phyloP scores from a whole-genome alignment of 345 rosid genomes.

The Hibiscus tridactylites region DNA sequence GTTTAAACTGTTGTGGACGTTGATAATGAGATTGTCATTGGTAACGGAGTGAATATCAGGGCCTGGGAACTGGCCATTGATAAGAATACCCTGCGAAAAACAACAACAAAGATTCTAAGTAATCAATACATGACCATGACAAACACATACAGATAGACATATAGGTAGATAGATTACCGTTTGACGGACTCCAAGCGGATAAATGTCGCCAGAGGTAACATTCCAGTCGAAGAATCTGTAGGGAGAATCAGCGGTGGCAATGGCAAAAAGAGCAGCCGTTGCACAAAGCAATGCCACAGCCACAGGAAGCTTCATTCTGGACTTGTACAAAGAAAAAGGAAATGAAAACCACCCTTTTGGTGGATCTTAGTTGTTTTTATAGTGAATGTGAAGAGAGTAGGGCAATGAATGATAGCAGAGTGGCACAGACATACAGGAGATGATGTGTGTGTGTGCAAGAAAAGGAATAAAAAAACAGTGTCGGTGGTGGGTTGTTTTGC shows the following conservation, averaged over 20 bases:
- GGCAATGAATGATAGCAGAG: neutral
- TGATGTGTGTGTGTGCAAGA: neutral
- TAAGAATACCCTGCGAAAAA: neutral
- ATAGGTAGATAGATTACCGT: conserved; percentile 17
- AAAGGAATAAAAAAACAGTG: conserved; percentile 19
- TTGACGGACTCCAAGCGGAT: conserved; percentile 55
- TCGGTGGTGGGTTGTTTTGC: conserved; percentile 47
- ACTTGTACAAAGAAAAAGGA: neutral
- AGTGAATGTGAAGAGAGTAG: neutral
- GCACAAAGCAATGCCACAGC: conserved; percentile 13
- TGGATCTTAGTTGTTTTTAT: neutral
- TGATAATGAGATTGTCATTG: neutral
- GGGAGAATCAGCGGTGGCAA: conserved; percentile 42
- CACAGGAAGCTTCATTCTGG: conserved; percentile 17
- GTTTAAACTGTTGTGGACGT: neutral
- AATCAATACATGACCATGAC: neutral
- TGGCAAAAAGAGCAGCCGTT: conserved; percentile 13
- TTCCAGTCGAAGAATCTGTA: conserved; percentile 60
- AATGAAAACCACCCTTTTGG: neutral
- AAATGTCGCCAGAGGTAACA: conserved; percentile 51
- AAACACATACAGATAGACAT: too few species aligned
- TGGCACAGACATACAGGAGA: conserved; percentile 23
- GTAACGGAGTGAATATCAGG: neutral
- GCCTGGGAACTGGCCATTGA: neutral
- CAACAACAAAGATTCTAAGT: neutral